Base-by-base conservation (phyloP, 179 eudicot genomes). In the Monotropa hypopitys region DNA sequence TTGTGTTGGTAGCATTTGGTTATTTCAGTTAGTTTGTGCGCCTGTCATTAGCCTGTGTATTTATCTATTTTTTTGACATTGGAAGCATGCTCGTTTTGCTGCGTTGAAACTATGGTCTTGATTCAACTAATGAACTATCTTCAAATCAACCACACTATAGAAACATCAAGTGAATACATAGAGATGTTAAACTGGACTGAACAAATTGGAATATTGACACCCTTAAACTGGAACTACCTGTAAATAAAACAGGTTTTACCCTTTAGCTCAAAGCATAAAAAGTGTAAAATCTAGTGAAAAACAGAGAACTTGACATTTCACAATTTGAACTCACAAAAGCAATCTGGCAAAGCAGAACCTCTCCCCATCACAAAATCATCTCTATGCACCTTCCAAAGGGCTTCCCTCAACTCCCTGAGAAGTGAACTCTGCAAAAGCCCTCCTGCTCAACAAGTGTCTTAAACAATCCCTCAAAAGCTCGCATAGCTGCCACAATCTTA, bases 401-500 rank as follows among this genome's bases (percentile, higher is more conserved):
- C 94, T 71, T 82, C 85, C 85, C 57, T 86, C 74, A 96, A 74
- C 47, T 84, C 82, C 97, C 70, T 82, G 78, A 26, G 86, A 80
- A 69, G 86, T 86, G 8, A 90, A 84, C 71, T 82, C 88, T 1
- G 98, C 88, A 84, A 94, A 91, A 45, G 83, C 94, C 79, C 86
- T 88, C 79, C 99, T 83, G 75, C 86, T 91, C 82, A 94, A 80
- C 74, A 89, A 96, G 77, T 7, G 98, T 96, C 80, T 84, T 94
- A 63, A 84, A 83, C 82, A 87, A 76, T 73, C 97, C 99, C 80
- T 84, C 85, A n/a, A 77, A 87, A 26, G 96, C 92, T 32, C 99
- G 79, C 97, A 96, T 94, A 28, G 99, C 98, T 1, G 98, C 87
- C 30, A 96, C 99, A 97, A 94, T 94, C 81, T 96, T 96, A 81